These are phyloP conservation scores for Pittosporum tobira DNA, from an alignment of 129 eudicot genomes.

Conservation along the genomic window DNA sequence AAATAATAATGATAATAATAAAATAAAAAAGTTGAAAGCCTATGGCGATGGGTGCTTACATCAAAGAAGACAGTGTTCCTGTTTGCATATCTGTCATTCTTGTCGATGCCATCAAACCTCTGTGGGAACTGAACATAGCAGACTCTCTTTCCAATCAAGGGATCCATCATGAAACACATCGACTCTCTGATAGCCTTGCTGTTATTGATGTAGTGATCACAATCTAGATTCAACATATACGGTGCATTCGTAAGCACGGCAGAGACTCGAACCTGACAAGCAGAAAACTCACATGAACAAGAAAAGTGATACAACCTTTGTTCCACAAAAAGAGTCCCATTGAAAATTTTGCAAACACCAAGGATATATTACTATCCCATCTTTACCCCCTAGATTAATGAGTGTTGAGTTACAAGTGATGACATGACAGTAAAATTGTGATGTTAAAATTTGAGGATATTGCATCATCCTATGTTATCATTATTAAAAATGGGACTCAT, in stretches of 20 bases:
- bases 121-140: conserved; percentile 83
- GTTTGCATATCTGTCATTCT: conserved; percentile 62
- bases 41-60: conserved; percentile 22
- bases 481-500: too few relatives aligned
- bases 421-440: too few relatives aligned
- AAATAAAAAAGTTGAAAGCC: background rate
- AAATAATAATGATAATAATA: background rate
- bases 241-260: conserved; percentile 77
- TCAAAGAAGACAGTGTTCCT: conserved; percentile 73
- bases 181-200: conserved; percentile 73
- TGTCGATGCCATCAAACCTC: conserved; percentile 68
- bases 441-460: too few relatives aligned
- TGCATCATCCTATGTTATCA: too few relatives aligned
- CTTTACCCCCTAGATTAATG: too few relatives aligned
- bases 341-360: too few relatives aligned
- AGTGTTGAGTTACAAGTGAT: too few relatives aligned
- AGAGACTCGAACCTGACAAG: conserved; percentile 57
- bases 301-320: background rate
- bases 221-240: conserved; percentile 59
- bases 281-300: background rate
- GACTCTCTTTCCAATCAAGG: conserved; percentile 55
- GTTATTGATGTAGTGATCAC: conserved; percentile 81
- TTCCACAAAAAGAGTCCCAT: background rate
- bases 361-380: too few relatives aligned
- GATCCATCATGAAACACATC: conserved; percentile 90